phyloP scores from a whole-genome alignment of 2,329 filamentous ascomycete species.

The Arthrinium puccinioides region DNA sequence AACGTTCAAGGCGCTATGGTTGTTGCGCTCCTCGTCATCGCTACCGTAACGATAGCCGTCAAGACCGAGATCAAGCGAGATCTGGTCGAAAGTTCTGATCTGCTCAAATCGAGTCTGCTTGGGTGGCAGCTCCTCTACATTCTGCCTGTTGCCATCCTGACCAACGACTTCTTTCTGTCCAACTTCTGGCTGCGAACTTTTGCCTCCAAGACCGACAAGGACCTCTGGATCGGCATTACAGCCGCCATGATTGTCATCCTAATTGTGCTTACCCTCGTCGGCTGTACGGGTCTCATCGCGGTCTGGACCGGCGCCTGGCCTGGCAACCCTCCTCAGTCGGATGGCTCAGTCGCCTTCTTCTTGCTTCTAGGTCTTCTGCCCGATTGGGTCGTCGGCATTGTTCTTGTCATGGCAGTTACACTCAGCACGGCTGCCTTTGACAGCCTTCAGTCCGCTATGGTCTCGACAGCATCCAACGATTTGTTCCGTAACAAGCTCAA shows the following conservation, averaged over 20 bases:
- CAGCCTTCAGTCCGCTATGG: constrained; percentile 75
- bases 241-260: constrained; percentile 59
- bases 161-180: constrained; percentile 82
- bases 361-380: constrained; percentile 65
- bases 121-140: constrained; percentile 87
- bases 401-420: constrained; percentile 73
- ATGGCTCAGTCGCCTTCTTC: constrained; percentile 68
- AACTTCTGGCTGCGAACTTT: constrained; percentile 82
- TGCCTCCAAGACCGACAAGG: constrained; percentile 69
- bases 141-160: constrained; percentile 70
- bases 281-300: constrained; percentile 65
- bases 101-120: constrained; percentile 61
- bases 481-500: constrained; percentile 75
- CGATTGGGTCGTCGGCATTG: constrained; percentile 73
- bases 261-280: constrained; percentile 65
- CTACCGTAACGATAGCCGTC: constrained; percentile 69
- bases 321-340: constrained; percentile 48
- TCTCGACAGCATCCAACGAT: constrained; percentile 78
- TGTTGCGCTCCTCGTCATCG: constrained; percentile 65
- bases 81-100: constrained; percentile 60
- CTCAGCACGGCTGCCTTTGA: constrained; percentile 75
- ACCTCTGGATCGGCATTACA: constrained; percentile 68
- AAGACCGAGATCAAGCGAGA: constrained; percentile 65
- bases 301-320: constrained; percentile 70
- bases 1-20: constrained; percentile 78